Base-by-base conservation (phyloP, 2,329 filamentous ascomycete species). In the Phialemoniopsis sp. region DNA sequence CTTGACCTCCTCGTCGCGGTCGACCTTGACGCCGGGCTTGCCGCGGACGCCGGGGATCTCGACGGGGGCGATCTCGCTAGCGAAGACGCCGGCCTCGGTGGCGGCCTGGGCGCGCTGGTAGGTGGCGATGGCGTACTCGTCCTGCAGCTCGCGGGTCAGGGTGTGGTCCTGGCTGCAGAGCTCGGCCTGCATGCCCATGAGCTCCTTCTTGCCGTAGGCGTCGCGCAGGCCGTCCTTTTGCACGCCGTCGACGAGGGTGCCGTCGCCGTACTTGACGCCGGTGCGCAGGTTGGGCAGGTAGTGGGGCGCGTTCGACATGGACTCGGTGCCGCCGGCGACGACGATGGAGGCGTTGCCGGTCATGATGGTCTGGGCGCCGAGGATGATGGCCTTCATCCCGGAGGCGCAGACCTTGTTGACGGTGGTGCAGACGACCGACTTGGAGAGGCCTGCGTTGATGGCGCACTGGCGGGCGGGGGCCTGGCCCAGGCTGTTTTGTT, bases 371-470 rank as follows among this genome's bases (percentile, higher is more conserved):
- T 97, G 93, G 37, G 91, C 88, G 52, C 87, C 93, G 45, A 98
- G 78, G 50, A 95, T 89, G 59, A 98, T 85, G 52, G 93, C 88
- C 76, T 98, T 98, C 62, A 96, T 73, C 33, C 85, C 84, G 9
- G 90, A 96, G 48, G 93, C 93, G 78, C 93, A 98, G 62, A 98
- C 93, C 75, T 98, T 98, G 84, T 98, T 98, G 59, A 98, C 80
- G 38, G 90, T 95, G 34, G 93, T 98, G 68, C 85, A 87, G 53
- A 94, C 79, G 48, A 86, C 87, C 39, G 78, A 76, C 48, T 94
- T 76, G 39, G 81, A 70, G 49, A 98, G 87, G 46, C 93, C 93
- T 57, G 89, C 93, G 55, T 83, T 80, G 57, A 98, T 78, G 55
- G 90, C 89, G 66, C 87, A 94, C 72, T 98, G 93, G 57, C 93